These are phyloP conservation scores for Solanum chilense DNA, from an alignment of 257 asterid genomes.

Conservation along the genomic window DNA sequence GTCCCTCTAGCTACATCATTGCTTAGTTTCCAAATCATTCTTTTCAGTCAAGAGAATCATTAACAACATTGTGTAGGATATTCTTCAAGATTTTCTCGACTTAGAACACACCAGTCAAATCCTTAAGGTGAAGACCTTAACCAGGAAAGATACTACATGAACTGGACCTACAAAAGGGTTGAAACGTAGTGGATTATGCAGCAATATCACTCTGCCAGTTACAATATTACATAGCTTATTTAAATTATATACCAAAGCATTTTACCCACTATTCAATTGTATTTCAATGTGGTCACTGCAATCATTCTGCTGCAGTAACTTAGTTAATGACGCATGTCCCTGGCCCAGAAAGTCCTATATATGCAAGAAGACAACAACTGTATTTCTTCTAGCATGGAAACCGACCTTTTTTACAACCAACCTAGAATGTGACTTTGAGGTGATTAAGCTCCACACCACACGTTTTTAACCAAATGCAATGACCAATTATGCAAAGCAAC, in stretches of 20 bases:
- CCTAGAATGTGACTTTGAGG: not conserved
- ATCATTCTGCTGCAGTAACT: not conserved
- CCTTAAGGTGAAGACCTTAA: not conserved
- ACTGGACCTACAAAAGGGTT: not conserved
- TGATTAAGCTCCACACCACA: not conserved
- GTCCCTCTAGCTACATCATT: not conserved
- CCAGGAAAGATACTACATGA: not conserved
- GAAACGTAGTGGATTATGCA: not conserved
- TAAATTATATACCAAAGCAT: not conserved
- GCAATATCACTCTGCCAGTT: not conserved
- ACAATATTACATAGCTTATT: not conserved
- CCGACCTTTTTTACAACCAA: not conserved
- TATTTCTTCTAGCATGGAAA: not conserved
- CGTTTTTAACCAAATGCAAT: not conserved
- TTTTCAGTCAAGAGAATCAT: not conserved
- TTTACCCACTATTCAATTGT: not conserved
- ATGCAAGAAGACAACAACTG: not conserved
- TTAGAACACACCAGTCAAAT: not conserved
- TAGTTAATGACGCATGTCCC: not conserved
- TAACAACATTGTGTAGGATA: not conserved
- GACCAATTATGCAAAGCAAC: not conserved
- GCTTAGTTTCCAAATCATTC: not conserved
- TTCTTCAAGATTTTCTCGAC: not conserved
- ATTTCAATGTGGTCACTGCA: not conserved
- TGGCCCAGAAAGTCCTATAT: not conserved